Percentiles rank a stretch among this genome's conserved stretches.
Evolutionary conservation across 768 basidiomycete species (phyloP).

Genomic region (Gyrodon lividus): DNA sequence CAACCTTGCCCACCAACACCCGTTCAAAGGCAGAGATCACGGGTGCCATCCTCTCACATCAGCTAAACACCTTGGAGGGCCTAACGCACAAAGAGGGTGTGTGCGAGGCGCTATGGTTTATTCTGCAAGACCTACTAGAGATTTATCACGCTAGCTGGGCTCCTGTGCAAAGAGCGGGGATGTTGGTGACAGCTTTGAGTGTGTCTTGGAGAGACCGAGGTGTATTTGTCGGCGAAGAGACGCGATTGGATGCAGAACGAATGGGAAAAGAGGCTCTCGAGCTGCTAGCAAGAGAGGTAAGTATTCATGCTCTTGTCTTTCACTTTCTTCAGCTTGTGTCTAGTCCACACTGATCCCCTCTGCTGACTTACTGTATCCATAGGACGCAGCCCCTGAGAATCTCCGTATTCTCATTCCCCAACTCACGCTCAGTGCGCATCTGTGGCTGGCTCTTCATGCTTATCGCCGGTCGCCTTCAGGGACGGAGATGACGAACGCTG

Average conservation of each 20-base stretch:
- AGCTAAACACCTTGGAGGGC: conserved; percentile 53
- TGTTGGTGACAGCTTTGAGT: conserved; percentile 55
- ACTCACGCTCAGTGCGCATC: conserved; percentile 53
- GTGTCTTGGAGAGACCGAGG: conserved; percentile 32
- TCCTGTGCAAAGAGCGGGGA: conserved; percentile 60
- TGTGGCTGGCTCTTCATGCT: conserved; percentile 71
- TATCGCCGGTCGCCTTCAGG: conserved; percentile 50
- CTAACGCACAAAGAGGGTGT: conserved; percentile 60
- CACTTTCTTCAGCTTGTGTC: not conserved
- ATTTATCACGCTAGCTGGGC: conserved; percentile 48
- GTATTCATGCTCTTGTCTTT: conserved; percentile 17
- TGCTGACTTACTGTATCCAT: not conserved
- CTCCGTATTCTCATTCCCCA: conserved; percentile 38
- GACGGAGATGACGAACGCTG: conserved; percentile 39
- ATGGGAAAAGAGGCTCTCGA: conserved; percentile 43
- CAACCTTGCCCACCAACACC: conserved; percentile 17
- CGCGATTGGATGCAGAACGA: conserved; percentile 28
- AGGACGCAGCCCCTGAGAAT: conserved; percentile 33
- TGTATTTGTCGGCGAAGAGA: conserved; percentile 25
- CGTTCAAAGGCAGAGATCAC: conserved; percentile 29
- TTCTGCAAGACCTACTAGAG: conserved; percentile 50
- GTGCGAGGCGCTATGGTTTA: conserved; percentile 33
- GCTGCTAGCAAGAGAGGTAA: conserved; percentile 44
- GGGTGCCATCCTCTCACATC: conserved; percentile 62
- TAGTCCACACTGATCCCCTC: not conserved